Conservation (phyloP, 768 basidiomycete genomes). For the Mycena indigotica region DNA sequence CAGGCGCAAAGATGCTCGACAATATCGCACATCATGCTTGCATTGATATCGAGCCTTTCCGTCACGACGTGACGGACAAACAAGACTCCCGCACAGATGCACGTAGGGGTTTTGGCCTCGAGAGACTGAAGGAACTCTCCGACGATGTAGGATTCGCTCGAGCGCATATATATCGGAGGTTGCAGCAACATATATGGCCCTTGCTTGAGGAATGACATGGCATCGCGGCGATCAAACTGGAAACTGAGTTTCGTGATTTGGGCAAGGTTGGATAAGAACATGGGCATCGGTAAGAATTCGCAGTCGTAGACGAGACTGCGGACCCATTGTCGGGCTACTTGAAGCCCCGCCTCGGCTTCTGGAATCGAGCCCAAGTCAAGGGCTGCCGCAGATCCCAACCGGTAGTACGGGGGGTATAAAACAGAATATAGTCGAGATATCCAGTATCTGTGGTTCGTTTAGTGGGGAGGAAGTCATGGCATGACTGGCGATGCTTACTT, state of each 20-base stretch:
- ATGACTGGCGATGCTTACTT: slow-evolving; percentile 20
- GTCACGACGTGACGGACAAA: slow-evolving; percentile 48
- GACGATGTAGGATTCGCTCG: slow-evolving; percentile 25
- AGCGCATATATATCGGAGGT: slow-evolving; percentile 21
- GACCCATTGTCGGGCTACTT: slow-evolving; percentile 49
- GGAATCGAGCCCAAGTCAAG: slow-evolving; percentile 42
- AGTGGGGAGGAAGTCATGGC: neutral
- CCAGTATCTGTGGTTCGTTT: slow-evolving; percentile 40
- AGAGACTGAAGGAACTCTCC: slow-evolving; percentile 34
- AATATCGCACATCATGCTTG: slow-evolving; percentile 52
- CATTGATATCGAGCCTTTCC: slow-evolving; percentile 40
- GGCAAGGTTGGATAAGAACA: slow-evolving; percentile 45
- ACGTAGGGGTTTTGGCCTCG: slow-evolving; percentile 29
- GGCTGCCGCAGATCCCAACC: slow-evolving; percentile 44
- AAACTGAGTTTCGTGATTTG: slow-evolving; percentile 41
- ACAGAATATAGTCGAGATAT: slow-evolving; percentile 50
- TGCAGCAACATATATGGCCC: slow-evolving; percentile 29
- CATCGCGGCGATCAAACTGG: slow-evolving; percentile 38
- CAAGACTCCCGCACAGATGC: slow-evolving; percentile 38
- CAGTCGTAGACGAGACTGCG: slow-evolving; percentile 40
- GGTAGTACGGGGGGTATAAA: slow-evolving; percentile 47
- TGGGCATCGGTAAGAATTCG: slow-evolving; percentile 22
- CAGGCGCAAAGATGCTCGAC: slow-evolving; percentile 51
- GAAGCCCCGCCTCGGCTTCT: slow-evolving; percentile 38
- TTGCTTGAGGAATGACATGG: slow-evolving; percentile 37